A percentile compares a stretch with the other conserved stretches of the same genome.
phyloP scores from a whole-genome alignment of 2,329 filamentous ascomycete genomes.

The Aspergillus quadrilineatus region DNA sequence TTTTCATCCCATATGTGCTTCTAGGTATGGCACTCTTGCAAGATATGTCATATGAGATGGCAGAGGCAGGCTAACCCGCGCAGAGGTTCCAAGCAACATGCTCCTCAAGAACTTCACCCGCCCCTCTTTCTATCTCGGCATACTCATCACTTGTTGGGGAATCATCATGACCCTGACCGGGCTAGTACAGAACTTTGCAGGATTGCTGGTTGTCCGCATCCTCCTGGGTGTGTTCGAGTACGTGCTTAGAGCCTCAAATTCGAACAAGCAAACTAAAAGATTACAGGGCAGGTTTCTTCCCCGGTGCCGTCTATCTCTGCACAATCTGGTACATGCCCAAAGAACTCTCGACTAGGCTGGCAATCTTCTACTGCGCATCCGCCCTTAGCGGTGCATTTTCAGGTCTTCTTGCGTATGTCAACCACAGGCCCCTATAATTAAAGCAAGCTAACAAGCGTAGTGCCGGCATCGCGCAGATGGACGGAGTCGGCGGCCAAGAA shows the following conservation, averaged over 20 bases:
- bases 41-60: background rate
- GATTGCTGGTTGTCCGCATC: background rate
- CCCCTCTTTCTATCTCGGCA: constrained; percentile 29
- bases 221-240: constrained; percentile 12
- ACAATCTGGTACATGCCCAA: constrained; percentile 68
- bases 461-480: constrained; percentile 80
- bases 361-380: constrained; percentile 76
- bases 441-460: background rate
- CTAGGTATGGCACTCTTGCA: constrained; percentile 8
- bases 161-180: constrained; percentile 52
- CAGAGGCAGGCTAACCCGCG: background rate
- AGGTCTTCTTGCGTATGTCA: constrained; percentile 63
- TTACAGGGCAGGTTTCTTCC: constrained; percentile 26
- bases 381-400: constrained; percentile 79
- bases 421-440: background rate
- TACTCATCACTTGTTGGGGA: constrained; percentile 42
- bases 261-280: background rate
- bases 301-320: constrained; percentile 26
- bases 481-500: constrained; percentile 54
- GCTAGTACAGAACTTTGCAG: constrained; percentile 42
- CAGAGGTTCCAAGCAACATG: constrained; percentile 22
- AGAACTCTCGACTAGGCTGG: constrained; percentile 71
- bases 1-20: constrained; percentile 13
- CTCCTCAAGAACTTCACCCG: constrained; percentile 25
- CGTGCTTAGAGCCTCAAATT: background rate